Base-by-base conservation (phyloP, 139 green algal species). In the Haematococcus sp. region DNA sequence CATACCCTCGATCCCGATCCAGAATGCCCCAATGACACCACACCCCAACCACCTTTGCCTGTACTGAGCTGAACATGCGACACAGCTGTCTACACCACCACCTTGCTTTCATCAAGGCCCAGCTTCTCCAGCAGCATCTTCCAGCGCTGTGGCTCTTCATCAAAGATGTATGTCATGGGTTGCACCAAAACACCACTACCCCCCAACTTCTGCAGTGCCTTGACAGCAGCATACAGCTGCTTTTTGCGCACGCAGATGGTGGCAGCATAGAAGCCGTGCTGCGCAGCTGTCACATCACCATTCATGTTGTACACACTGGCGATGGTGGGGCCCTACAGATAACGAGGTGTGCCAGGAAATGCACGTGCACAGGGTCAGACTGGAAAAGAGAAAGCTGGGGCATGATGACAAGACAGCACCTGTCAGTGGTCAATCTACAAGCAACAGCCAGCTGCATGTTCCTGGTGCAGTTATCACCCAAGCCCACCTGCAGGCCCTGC, bases 91-190 rank as follows among this genome's bases (percentile, higher is more conserved):
- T 49, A 49, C 7, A 49, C 40, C 11, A 49, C 40, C 58, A 61
- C 68, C 3, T 66, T 44, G 27, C 66, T 56, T 22, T 79, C 78
- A 2, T 80, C 63, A 16, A 85, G 61, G 33, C 86, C 90, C 61
- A 97, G 83, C 3, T 82, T 79, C 0, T 89, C 68, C 25, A 97
- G 82, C 73, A 98, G 80, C 0, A 77, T 44, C 16, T 72, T 80
- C 95, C 95, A 98, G 28, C 95, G 80, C 16, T 74, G 68, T 15
- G 95, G 93, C 86, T 98, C 94, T 80, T 97, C 95, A 75, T 99
- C 93, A 77, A 99, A 99, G 59, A 99, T 98, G 90, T 98, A 99
- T 11, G 92, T 98, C 84, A 99, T 95, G 7, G 95, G 95, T 74
- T 92, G 89, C 34, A 98, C 94, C 35, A 99, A 87, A 71, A 99